Evolutionary conservation across 768 basidiomycete species (phyloP), one percentile per base, ranked within the genome.

Genomic region (Boletus vinaceobasis): DNA sequence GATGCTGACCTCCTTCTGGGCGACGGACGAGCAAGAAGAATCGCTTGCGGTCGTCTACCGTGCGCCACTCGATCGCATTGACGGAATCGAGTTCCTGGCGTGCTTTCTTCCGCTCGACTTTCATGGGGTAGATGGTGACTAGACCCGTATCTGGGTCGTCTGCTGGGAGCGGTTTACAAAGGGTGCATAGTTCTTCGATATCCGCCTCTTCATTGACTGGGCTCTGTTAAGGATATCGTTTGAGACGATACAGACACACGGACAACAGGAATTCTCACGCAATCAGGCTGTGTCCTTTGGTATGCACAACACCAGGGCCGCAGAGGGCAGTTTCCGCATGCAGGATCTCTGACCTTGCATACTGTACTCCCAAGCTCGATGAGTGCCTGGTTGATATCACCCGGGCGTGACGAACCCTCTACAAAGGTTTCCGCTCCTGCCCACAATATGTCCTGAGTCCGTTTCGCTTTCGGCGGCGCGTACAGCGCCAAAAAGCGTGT

Each of bases 351-450:
- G 39, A 90, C 86, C 70, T 88, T 93, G 74, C 95, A 98, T 3
- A 97, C 81, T 4, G 93, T 96, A 67, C 90, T 90, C 46, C 95
- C 95, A 7, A 98, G 83, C 67, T 98, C 95, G 68, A 98, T 98
- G 48, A 98, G 77, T 14, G 90, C 93, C 73, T 97, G 89, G 65
- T 96, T 96, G 59, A 94, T 77, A 67, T 95, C 90, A 17, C 93
- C 92, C 0, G 93, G 82, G 57, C 79, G 69, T 33, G 80, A 62
- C 0, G 76, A 66, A 13, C 59, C 74, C 38, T 81, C 71, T 10
- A 97, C 87, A 67, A 97, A 79, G 3, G 76, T 77, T 38, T 76
- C 76, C 1, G 94, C 94, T 5, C 82, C 86, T 5, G 76, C 71
- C 94, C 94, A 97, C n/a, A 98, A 73, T 49, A 89, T 70, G 61